A percentile compares a stretch with the other conserved stretches of the same genome.
These are phyloP conservation scores for Pyrenochaeta sp. DNA, from an alignment of 2,329 filamentous ascomycete species.

Conservation along the genomic window DNA sequence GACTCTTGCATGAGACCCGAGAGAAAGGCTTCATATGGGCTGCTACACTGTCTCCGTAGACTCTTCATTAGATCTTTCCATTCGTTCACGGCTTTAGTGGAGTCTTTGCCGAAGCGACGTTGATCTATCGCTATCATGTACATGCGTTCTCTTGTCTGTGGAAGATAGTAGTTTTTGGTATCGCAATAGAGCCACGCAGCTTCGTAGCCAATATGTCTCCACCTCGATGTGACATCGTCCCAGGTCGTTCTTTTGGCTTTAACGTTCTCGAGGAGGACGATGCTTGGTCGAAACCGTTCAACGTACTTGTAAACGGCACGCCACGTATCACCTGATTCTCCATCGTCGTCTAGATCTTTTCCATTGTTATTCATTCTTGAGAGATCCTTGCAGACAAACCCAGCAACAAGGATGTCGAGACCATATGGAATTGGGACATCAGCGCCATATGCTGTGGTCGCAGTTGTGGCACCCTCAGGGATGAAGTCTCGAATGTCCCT, in stretches of 20 bases:
- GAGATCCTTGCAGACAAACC: conserved; percentile 80
- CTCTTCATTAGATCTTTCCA: conserved; percentile 59
- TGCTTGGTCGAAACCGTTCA: conserved; percentile 62
- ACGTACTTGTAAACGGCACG: conserved; percentile 68
- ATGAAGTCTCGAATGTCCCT: conserved; percentile 57
- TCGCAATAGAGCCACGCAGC: conserved; percentile 63
- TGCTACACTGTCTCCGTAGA: conserved; percentile 67
- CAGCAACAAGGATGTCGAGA: conserved; percentile 73
- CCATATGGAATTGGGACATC: conserved; percentile 63
- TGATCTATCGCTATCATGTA: conserved; percentile 58
- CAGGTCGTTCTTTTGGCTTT: conserved; percentile 62
- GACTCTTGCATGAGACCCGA: conserved; percentile 63
- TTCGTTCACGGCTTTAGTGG: conserved; percentile 16
- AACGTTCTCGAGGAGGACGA: conserved; percentile 80
- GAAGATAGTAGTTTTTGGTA: conserved; percentile 76
- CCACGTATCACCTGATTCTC: conserved; percentile 74
- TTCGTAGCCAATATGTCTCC: conserved; percentile 64
- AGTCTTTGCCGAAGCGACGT: conserved; percentile 21
- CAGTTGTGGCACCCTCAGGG: conserved; percentile 57
- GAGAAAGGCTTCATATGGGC: conserved; percentile 69
- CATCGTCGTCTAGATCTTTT: conserved; percentile 62
- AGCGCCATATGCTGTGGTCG: conserved; percentile 72
- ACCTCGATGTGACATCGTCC: conserved; percentile 58
- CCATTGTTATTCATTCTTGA: conserved; percentile 69
- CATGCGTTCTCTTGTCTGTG: conserved; percentile 66